Evolutionary conservation across 495 filamentous ascomycete genomes (phyloP).

Genomic region (Daldinia bambusicola): DNA sequence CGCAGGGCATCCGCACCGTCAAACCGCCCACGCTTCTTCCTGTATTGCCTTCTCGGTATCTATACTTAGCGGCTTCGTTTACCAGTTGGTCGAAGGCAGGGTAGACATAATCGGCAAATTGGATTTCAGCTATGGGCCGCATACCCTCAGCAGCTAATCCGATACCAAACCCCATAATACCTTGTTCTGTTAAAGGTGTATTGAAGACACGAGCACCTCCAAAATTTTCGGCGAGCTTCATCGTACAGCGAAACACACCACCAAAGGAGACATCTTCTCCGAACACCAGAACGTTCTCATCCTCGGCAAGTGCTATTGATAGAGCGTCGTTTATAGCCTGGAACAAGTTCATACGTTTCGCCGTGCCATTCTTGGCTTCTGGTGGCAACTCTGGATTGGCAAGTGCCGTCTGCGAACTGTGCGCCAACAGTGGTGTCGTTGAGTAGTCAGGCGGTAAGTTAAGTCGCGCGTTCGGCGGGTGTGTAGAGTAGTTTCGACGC

Average conservation of each 20-base stretch:
- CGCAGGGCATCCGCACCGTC: slow-evolving; percentile 93
- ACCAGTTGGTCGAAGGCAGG: slow-evolving; percentile 98
- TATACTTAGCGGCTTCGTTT: slow-evolving; percentile 93
- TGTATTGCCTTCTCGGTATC: slow-evolving; percentile 83
- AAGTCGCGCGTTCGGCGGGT: slow-evolving; percentile 66
- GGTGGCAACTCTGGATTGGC: slow-evolving; percentile 70
- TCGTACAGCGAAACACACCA: slow-evolving; percentile 94
- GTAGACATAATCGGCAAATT: slow-evolving; percentile 98
- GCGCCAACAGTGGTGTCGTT: slow-evolving; percentile 80
- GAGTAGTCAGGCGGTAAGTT: slow-evolving; percentile 92
- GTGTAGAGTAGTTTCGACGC: slow-evolving; percentile 56
- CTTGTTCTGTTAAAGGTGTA: slow-evolving; percentile 93
- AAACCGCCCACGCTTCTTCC: slow-evolving; percentile 77
- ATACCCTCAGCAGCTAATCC: slow-evolving; percentile 90
- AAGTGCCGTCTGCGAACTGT: slow-evolving; percentile 76
- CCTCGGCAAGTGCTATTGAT: slow-evolving; percentile 79
- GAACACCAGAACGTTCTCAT: slow-evolving; percentile 89
- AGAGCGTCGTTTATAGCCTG: slow-evolving; percentile 92
- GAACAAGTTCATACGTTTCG: slow-evolving; percentile 89
- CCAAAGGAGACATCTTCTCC: slow-evolving; percentile 98
- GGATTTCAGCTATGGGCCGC: slow-evolving; percentile 94
- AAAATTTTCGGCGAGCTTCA: slow-evolving; percentile 87
- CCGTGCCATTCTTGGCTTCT: slow-evolving; percentile 72
- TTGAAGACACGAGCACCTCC: slow-evolving; percentile 94
- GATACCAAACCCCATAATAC: slow-evolving; percentile 93